Conservation (phyloP, 2,329 filamentous ascomycete genomes). For the Gliomastix tumulicola region DNA sequence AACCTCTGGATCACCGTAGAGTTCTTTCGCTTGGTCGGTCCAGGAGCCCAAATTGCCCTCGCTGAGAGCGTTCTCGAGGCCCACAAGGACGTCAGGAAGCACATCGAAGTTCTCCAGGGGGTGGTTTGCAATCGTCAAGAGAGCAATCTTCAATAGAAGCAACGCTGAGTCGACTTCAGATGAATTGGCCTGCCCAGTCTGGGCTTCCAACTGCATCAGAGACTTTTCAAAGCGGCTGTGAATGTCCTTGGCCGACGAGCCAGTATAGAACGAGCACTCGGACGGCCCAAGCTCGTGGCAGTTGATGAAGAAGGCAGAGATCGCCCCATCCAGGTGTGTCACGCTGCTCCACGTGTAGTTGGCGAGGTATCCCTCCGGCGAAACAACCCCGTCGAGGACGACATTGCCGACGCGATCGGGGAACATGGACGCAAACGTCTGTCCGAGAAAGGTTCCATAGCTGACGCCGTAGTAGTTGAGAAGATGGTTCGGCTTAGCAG, state of each 20-base stretch:
- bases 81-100: not conserved
- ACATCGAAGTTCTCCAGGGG: not conserved
- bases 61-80: not conserved
- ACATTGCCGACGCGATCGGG: constrained; percentile 25
- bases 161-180: not conserved
- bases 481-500: not conserved
- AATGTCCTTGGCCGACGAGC: not conserved
- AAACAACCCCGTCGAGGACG: constrained; percentile 19
- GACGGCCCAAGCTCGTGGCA: not conserved
- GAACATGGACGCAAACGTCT: constrained; percentile 26
- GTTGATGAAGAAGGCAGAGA: not conserved
- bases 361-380: not conserved
- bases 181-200: not conserved
- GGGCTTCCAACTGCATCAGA: not conserved
- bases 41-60: not conserved
- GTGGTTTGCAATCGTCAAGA: not conserved
- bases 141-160: not conserved
- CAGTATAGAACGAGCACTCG: not conserved
- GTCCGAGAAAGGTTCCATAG: constrained; percentile 21
- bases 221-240: not conserved
- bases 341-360: not conserved
- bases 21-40: not conserved
- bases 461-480: constrained; percentile 22
- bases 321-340: not conserved
- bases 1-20: not conserved